Percentiles rank a stretch among this genome's conserved stretches.
Evolutionary conservation across 208 protist genomes (phyloP).

Genomic region (Crithidia fasciculata): DNA sequence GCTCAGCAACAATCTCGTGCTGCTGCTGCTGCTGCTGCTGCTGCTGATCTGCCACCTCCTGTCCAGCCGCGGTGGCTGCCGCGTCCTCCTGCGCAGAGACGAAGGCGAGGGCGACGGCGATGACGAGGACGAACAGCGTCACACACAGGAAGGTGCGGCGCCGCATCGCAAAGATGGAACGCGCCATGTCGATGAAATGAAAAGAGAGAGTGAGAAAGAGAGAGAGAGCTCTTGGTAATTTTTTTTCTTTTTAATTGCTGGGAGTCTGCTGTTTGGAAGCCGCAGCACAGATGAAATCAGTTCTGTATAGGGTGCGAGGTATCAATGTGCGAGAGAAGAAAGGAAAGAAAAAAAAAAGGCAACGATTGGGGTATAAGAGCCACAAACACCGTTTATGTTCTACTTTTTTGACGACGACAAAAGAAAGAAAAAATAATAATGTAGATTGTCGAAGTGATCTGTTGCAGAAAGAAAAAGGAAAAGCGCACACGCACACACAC

Average conservation of each 20-base stretch:
- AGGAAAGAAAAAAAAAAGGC: too few relatives aligned
- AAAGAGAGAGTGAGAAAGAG: background rate
- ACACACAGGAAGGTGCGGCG: conserved; percentile 28
- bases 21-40: background rate
- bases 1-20: background rate
- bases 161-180: background rate
- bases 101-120: conserved; percentile 20
- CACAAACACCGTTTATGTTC: too few relatives aligned
- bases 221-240: background rate
- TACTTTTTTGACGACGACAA: too few relatives aligned
- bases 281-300: too few relatives aligned
- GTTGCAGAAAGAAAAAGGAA: too few relatives aligned
- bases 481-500: too few relatives aligned
- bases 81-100: conserved; percentile 21
- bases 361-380: too few relatives aligned
- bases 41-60: background rate
- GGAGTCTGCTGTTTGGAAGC: too few relatives aligned
- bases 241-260: background rate
- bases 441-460: too few relatives aligned
- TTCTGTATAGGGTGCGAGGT: too few relatives aligned
- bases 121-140: conserved; percentile 17
- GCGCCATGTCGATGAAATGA: conserved; percentile 4
- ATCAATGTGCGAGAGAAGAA: too few relatives aligned
- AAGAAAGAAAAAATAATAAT: too few relatives aligned
- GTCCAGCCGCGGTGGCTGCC: background rate